Percentiles rank a stretch among this genome's conserved stretches.
Evolutionary conservation across 495 filamentous ascomycete genomes (phyloP).

Genomic region (Pyrenopolyporus hunteri): DNA sequence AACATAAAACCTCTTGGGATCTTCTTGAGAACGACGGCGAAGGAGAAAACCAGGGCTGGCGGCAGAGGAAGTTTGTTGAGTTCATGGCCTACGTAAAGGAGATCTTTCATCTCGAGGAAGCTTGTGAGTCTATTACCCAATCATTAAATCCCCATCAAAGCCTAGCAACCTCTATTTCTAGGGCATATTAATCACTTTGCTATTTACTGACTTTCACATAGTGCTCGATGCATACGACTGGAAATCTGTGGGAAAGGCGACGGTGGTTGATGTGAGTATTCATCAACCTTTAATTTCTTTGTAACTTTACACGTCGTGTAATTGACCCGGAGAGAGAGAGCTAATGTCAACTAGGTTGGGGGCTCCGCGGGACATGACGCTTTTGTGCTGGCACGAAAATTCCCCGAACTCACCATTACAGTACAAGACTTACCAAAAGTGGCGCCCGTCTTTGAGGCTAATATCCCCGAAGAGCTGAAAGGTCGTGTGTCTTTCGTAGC

Average conservation of each 20-base stretch:
- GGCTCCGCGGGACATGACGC: slow-evolving; percentile 40
- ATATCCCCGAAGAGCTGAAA: slow-evolving; percentile 39
- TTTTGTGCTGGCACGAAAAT: slow-evolving; percentile 39
- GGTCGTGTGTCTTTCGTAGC: slow-evolving; percentile 51
- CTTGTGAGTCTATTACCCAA: slow-evolving; percentile 17
- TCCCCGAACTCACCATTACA: slow-evolving; percentile 41
- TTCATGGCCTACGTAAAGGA: slow-evolving; percentile 42
- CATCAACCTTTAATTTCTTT: background rate
- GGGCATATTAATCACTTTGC: background rate
- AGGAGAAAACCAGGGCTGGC: slow-evolving; percentile 39
- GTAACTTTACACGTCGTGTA: background rate
- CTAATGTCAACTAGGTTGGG: slow-evolving; percentile 34
- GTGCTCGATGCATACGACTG: slow-evolving; percentile 42
- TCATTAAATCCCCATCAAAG: background rate
- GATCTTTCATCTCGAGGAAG: slow-evolving; percentile 39
- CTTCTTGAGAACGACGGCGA: slow-evolving; percentile 43
- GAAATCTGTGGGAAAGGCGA: slow-evolving; percentile 37
- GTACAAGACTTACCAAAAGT: slow-evolving; percentile 47
- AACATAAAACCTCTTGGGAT: slow-evolving; percentile 40
- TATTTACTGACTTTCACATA: slow-evolving; percentile 3
- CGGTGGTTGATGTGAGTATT: slow-evolving; percentile 44
- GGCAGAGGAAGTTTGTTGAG: slow-evolving; percentile 39
- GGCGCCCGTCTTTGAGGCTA: slow-evolving; percentile 35
- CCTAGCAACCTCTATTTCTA: background rate
- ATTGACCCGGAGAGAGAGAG: background rate